Conservation (phyloP, 2,329 filamentous ascomycete species). For the Phialophora verrucosa region DNA sequence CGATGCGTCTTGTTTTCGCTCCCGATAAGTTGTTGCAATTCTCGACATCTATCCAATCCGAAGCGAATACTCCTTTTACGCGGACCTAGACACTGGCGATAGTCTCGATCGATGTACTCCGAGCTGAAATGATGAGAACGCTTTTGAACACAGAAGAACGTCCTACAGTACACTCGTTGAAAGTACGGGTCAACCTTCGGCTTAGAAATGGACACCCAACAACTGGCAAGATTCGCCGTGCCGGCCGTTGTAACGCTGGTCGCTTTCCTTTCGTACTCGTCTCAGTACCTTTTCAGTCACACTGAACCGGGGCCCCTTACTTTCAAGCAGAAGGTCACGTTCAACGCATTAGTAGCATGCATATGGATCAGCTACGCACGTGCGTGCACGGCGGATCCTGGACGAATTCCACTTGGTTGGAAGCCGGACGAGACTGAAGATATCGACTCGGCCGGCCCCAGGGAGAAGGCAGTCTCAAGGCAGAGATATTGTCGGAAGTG, state of each 20-base stretch:
- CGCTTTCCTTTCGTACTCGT: slow-evolving; percentile 63
- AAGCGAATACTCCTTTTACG: background rate
- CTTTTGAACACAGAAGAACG: background rate
- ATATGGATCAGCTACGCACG: slow-evolving; percentile 65
- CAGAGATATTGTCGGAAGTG: slow-evolving; percentile 67
- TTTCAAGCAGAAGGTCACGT: slow-evolving; percentile 49
- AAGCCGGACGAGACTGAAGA: slow-evolving; percentile 33
- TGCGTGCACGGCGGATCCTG: slow-evolving; percentile 65
- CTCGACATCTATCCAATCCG: background rate
- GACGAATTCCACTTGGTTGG: slow-evolving; percentile 57
- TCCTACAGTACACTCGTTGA: background rate
- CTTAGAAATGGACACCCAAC: slow-evolving; percentile 20
- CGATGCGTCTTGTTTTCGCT: background rate
- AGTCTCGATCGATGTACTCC: background rate
- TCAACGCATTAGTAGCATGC: slow-evolving; percentile 61
- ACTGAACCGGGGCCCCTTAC: slow-evolving; percentile 61
- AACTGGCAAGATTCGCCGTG: slow-evolving; percentile 52
- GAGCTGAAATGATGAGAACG: background rate
- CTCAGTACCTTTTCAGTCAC: slow-evolving; percentile 61
- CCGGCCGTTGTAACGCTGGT: slow-evolving; percentile 62
- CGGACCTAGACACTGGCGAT: background rate
- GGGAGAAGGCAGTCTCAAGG: slow-evolving; percentile 39
- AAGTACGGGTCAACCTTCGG: background rate
- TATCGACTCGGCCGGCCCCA: slow-evolving; percentile 21
- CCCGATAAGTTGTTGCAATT: background rate